These are phyloP conservation scores for Coccomyxa subellipsoidea DNA, from an alignment of 163 green algal genomes.

Conservation along the genomic window DNA sequence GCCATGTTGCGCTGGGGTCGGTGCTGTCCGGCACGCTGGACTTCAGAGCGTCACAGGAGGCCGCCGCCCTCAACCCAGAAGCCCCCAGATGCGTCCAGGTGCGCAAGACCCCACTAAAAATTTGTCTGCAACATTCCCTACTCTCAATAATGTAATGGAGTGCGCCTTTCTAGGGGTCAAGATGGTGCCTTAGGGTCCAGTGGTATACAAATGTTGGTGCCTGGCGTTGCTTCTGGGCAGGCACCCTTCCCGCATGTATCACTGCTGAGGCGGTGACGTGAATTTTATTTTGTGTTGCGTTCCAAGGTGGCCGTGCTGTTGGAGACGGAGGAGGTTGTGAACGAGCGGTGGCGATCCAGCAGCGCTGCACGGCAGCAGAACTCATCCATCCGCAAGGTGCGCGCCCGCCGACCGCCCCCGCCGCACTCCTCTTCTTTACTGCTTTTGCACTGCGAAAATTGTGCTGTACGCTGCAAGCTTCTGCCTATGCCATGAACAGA, in stretches of 20 bases:
- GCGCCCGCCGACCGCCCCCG: not conserved
- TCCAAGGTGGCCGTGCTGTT: conserved; percentile 56
- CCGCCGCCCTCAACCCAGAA: conserved; percentile 6
- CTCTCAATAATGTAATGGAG: too few relatives aligned
- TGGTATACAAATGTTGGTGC: not conserved
- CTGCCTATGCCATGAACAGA: too few relatives aligned
- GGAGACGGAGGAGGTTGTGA: conserved; percentile 68
- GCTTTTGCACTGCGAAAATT: too few relatives aligned
- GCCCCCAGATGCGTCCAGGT: conserved; percentile 24
- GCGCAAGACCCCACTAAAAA: not conserved
- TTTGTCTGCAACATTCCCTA: not conserved
- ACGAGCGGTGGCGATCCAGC: conserved; percentile 34
- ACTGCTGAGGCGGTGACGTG: not conserved
- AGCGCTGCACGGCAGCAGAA: conserved; percentile 7
- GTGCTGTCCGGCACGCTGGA: conserved; percentile 58
- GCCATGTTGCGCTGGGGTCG: conserved; percentile 46
- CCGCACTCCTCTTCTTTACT: too few relatives aligned
- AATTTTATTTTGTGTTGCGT: not conserved
- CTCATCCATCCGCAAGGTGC: conserved; percentile 35
- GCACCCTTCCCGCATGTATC: not conserved
- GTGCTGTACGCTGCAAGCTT: too few relatives aligned
- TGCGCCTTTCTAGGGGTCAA: not conserved
- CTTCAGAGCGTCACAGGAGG: conserved; percentile 35
- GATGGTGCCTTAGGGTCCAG: not conserved
- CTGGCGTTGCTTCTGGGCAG: not conserved